A percentile compares a stretch with the other conserved stretches of the same genome.
These are phyloP conservation scores for Chaetomidium leptoderma DNA, from an alignment of 495 filamentous ascomycete species.

Conservation along the genomic window DNA sequence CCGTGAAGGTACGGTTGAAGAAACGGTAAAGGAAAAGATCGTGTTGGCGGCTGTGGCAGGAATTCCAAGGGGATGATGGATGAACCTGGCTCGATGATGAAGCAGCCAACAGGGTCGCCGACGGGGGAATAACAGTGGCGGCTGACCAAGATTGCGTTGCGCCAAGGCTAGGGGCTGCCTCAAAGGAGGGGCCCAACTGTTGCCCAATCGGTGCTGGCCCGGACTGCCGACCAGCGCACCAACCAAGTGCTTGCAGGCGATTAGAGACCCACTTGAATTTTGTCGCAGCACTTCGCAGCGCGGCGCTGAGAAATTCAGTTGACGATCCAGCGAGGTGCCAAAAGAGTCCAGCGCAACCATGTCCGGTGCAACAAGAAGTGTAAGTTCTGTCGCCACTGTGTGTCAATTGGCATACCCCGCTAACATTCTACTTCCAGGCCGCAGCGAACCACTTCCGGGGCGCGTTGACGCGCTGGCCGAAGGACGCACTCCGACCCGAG, in stretches of 20 bases:
- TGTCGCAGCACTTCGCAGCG: too few relatives aligned
- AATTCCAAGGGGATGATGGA: not conserved
- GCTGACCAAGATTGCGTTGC: slow-evolving; percentile 16
- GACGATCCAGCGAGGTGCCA: not conserved
- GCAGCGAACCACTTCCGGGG: slow-evolving; percentile 45
- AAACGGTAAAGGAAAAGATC: slow-evolving; percentile 10
- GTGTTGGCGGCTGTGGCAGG: slow-evolving; percentile 1
- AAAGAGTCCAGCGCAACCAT: slow-evolving; percentile 14
- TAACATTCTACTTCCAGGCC: slow-evolving; percentile 14
- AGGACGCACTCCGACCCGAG: slow-evolving; percentile 70
- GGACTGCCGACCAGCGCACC: not conserved
- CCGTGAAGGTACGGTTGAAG: not conserved
- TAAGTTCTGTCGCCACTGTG: not conserved
- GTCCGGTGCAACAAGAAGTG: slow-evolving; percentile 23
- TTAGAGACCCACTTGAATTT: not conserved
- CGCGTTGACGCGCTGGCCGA: slow-evolving; percentile 73
- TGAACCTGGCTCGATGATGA: slow-evolving; percentile 4
- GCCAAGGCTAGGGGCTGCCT: slow-evolving; percentile 9
- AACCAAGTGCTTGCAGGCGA: not conserved
- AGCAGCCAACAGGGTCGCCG: slow-evolving; percentile 6
- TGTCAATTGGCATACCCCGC: not conserved
- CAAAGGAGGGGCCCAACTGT: not conserved
- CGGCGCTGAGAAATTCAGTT: not conserved
- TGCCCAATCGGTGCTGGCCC: too few relatives aligned
- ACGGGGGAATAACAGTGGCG: slow-evolving; percentile 7